These are phyloP conservation scores for Lotus japonicus DNA, from an alignment of 306 rosid species.

Conservation along the genomic window DNA sequence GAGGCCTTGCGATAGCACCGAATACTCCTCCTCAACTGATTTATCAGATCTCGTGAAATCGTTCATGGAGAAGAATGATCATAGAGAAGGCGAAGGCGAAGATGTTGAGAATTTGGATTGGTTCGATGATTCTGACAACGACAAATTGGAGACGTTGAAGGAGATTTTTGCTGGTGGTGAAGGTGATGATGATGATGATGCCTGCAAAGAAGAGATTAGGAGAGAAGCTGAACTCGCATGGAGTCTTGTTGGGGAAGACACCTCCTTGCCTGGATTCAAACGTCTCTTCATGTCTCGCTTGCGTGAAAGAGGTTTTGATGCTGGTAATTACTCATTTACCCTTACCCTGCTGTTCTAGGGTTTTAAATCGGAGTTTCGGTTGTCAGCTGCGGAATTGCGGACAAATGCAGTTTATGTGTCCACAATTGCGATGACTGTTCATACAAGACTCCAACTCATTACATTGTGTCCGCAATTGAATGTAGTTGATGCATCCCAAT, in stretches of 20 bases:
- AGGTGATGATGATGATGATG: neutral
- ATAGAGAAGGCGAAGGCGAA: neutral
- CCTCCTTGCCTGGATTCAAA: slow-evolving; percentile 35
- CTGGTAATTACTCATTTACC: slow-evolving; percentile 44
- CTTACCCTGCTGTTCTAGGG: neutral
- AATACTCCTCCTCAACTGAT: slow-evolving; percentile 59
- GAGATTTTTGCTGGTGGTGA: slow-evolving; percentile 19
- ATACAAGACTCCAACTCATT: too few species aligned
- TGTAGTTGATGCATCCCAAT: too few species aligned
- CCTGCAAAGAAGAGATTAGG: slow-evolving; percentile 27
- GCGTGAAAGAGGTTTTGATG: slow-evolving; percentile 69
- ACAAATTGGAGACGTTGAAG: slow-evolving; percentile 28
- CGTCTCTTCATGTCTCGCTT: slow-evolving; percentile 59
- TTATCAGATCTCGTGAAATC: slow-evolving; percentile 75
- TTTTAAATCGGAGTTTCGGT: too few species aligned
- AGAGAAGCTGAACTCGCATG: slow-evolving; percentile 33
- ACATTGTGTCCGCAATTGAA: too few species aligned
- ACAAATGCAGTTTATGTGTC: too few species aligned
- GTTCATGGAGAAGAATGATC: slow-evolving; percentile 48
- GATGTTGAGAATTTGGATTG: neutral
- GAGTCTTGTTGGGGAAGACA: slow-evolving; percentile 13
- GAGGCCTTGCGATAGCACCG: slow-evolving; percentile 67
- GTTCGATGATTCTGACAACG: slow-evolving; percentile 38
- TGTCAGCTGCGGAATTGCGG: too few species aligned
- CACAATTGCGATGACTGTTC: too few species aligned